These are phyloP conservation scores for Populus simonii DNA, from an alignment of 345 rosid species.

Conservation along the genomic window DNA sequence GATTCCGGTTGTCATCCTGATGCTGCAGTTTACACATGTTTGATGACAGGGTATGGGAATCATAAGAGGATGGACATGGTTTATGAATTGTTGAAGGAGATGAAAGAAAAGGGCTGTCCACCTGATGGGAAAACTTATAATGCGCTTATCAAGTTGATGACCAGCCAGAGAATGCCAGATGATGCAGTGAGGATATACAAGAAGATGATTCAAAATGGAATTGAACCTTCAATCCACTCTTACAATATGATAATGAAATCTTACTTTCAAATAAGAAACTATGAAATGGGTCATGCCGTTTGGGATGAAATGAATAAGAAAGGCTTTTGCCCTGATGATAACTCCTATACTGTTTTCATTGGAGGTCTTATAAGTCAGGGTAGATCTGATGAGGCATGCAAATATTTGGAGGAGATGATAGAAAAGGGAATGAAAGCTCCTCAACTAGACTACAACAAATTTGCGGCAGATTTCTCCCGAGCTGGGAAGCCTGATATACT, in stretches of 20 bases:
- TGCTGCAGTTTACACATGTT: constrained; percentile 73
- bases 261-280: constrained; percentile 59
- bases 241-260: constrained; percentile 87
- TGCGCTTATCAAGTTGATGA: constrained; percentile 73
- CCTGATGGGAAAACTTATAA: constrained; percentile 86
- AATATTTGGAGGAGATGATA: constrained; percentile 75
- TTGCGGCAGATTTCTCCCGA: constrained; percentile 72
- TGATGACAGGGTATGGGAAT: constrained; percentile 80
- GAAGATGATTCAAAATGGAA: constrained; percentile 58
- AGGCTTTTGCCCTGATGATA: constrained; percentile 79
- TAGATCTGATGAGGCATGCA: constrained; percentile 72
- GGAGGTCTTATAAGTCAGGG: constrained; percentile 75
- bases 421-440: constrained; percentile 91
- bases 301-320: constrained; percentile 82
- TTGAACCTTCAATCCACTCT: constrained; percentile 69
- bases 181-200: constrained; percentile 64
- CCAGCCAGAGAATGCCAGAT: constrained; percentile 57
- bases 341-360: constrained; percentile 74
- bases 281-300: constrained; percentile 53
- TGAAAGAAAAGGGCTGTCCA: constrained; percentile 70
- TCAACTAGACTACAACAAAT: constrained; percentile 74
- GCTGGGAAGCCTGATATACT: constrained; percentile 64
- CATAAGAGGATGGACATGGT: constrained; percentile 67
- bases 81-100: constrained; percentile 62
- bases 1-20: constrained; percentile 58